phyloP scores from a whole-genome alignment of 805 yeast genomes.

The Hanseniaspora lachancei region DNA sequence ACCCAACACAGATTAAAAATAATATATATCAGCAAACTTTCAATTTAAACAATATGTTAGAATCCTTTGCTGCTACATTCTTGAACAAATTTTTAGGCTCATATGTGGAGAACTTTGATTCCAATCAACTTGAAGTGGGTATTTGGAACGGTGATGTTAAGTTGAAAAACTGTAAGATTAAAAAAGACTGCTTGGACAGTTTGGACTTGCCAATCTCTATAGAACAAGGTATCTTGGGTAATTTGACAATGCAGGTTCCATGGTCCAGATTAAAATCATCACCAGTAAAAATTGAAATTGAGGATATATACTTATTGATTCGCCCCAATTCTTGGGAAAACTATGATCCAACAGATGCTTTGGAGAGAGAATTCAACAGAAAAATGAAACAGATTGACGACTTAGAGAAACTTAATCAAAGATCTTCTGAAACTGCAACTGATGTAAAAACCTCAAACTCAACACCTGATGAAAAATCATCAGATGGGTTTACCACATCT shows the following conservation, averaged over 20 bases:
- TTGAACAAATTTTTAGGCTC: conserved; percentile 27
- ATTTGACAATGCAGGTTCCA: conserved; percentile 80
- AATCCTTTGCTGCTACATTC: conserved; percentile 27
- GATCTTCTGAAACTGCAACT: conserved; percentile 21
- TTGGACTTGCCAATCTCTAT: conserved; percentile 79
- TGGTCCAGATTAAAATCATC: conserved; percentile 90
- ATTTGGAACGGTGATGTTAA: conserved; percentile 97
- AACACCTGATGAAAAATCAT: conserved; percentile 20
- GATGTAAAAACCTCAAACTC: conserved; percentile 20
- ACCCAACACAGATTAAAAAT: too few relatives aligned
- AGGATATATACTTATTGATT: conserved; percentile 75
- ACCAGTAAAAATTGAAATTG: conserved; percentile 78
- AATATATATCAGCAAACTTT: too few relatives aligned
- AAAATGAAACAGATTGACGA: conserved; percentile 57
- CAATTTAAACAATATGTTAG: conserved; percentile 21
- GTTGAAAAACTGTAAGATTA: conserved; percentile 59
- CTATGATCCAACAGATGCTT: conserved; percentile 40
- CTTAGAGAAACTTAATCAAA: conserved; percentile 38
- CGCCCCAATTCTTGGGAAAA: conserved; percentile 53
- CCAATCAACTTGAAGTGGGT: conserved; percentile 87
- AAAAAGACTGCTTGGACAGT: conserved; percentile 79
- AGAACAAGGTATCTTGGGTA: conserved; percentile 79
- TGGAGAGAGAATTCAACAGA: conserved; percentile 48
- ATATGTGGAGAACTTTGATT: conserved; percentile 89
- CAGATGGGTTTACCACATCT: conserved; percentile 72